A percentile compares a stretch with the other conserved stretches of the same genome.
These are phyloP conservation scores for Prinsepia uniflora DNA, from an alignment of 306 rosid genomes.

Conservation along the genomic window DNA sequence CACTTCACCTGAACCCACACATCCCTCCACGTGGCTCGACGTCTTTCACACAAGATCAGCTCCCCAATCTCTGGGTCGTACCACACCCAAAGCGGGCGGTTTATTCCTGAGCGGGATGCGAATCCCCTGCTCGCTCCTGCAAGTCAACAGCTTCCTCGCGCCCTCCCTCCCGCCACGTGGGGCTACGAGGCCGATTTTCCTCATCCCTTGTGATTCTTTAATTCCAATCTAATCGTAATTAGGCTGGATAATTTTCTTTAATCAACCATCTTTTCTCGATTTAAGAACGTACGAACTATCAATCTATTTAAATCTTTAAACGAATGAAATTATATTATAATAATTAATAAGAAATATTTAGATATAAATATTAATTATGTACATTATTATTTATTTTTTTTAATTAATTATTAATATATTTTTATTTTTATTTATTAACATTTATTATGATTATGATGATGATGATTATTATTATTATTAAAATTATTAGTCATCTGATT, in stretches of 20 bases:
- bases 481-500: too few relatives aligned
- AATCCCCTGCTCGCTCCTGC: neutral
- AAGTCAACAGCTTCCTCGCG: slow-evolving; percentile 5
- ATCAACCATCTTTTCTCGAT: neutral
- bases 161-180: slow-evolving; percentile 14
- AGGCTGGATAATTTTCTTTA: slow-evolving; percentile 19
- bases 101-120: slow-evolving; percentile 24
- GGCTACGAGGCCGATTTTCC: slow-evolving; percentile 33
- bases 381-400: too few relatives aligned
- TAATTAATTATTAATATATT: too few relatives aligned
- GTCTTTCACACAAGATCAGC: neutral
- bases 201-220: slow-evolving; percentile 25
- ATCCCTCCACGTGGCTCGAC: slow-evolving; percentile 16
- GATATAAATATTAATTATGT: too few relatives aligned
- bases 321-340: too few relatives aligned
- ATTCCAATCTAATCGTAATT: neutral
- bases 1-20: slow-evolving; percentile 11
- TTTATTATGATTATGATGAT: too few relatives aligned
- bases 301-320: neutral
- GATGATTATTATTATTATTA: too few relatives aligned
- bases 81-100: neutral
- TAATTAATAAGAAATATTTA: too few relatives aligned
- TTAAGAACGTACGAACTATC: too few relatives aligned
- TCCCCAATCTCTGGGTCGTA: neutral
- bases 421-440: too few relatives aligned